Evolutionary conservation across 805 yeast genomes (phyloP), one percentile per base, ranked within the genome.

Genomic region (Debaryomyces tyrocola): DNA sequence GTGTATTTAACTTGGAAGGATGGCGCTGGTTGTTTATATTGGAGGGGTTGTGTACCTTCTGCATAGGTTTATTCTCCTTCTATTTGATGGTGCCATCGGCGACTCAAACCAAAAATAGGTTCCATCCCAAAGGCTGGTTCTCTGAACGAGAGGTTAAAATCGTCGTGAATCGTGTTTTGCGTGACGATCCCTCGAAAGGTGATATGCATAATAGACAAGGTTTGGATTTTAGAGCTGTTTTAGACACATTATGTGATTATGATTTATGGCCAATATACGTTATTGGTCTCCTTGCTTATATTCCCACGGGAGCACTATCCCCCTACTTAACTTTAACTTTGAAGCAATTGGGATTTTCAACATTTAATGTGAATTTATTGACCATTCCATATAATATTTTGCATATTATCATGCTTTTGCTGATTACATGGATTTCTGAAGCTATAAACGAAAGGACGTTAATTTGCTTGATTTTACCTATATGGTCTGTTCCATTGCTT

Each of bases 131-230:
- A 17, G 84, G 85, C 28, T 63, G 75, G 67, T 67, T 63, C 48
- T 66, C 77, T 12, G 80, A 78, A 1, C 62, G 78, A 37, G 85
- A 83, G 49, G 80, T 77, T 59, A 75, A 76, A 47, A 80, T 83
- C 45, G 66, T 81, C 27, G 85, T 80, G 42, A 82, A 82, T 57
- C 68, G 81, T 49, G 71, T 83, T 2, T 60, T 83, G 43, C 65
- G 86, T 52, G 87, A 83, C 57, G 88, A 83, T 55, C 87, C 87
- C 6, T 56, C 70, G 4, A 73, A 73, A 51, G 85, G 86, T 20
- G 85, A 80, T 50, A 80, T 82, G 86, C 72, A 82, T 57, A 82
- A 83, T 56, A 69, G 85, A 57, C 78, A 78, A 53, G 81, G 83
- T 4, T 58, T 83, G 15, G 59, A 73, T 2, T 51, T 66, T 4